Percentiles rank a stretch among this genome's conserved stretches.
Evolutionary conservation across 164 flowering plant genomes (phyloP).

Genomic region (Nymphaea thermarum): DNA sequence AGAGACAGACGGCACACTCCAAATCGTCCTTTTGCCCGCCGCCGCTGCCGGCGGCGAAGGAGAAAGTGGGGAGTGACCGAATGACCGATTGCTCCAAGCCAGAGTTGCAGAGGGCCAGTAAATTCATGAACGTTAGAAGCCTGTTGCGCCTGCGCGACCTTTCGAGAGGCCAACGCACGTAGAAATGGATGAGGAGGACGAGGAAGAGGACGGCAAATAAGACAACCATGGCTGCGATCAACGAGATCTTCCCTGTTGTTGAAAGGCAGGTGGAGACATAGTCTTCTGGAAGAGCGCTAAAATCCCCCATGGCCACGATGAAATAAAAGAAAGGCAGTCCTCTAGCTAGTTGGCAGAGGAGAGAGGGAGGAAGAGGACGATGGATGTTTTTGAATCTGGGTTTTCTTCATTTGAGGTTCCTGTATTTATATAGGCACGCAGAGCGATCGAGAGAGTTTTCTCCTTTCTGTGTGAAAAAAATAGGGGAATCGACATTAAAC

Average conservation of each 20-base stretch:
- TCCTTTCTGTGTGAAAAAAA: too few relatives aligned
- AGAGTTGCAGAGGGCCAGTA: neutral
- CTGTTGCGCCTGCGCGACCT: neutral
- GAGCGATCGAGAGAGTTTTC: too few relatives aligned
- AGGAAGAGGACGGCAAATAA: neutral
- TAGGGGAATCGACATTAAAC: too few relatives aligned
- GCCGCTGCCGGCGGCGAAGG: neutral
- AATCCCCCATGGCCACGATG: neutral
- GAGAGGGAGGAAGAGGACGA: neutral
- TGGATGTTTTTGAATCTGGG: neutral
- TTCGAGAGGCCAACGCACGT: neutral
- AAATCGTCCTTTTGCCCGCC: slow-evolving; percentile 21
- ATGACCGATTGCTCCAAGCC: neutral
- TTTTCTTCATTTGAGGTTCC: neutral
- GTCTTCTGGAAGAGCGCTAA: neutral
- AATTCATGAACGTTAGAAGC: neutral
- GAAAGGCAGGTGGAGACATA: neutral
- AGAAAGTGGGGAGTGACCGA: neutral
- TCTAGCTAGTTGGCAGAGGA: neutral
- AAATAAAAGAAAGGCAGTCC: neutral
- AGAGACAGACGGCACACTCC: slow-evolving; percentile 51
- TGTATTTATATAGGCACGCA: too few relatives aligned
- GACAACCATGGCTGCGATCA: neutral
- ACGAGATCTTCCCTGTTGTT: neutral
- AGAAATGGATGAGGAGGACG: neutral